Evolutionary conservation across 2,329 filamentous ascomycete species (phyloP).

Genomic region (Pseudocercospora cruenta): DNA sequence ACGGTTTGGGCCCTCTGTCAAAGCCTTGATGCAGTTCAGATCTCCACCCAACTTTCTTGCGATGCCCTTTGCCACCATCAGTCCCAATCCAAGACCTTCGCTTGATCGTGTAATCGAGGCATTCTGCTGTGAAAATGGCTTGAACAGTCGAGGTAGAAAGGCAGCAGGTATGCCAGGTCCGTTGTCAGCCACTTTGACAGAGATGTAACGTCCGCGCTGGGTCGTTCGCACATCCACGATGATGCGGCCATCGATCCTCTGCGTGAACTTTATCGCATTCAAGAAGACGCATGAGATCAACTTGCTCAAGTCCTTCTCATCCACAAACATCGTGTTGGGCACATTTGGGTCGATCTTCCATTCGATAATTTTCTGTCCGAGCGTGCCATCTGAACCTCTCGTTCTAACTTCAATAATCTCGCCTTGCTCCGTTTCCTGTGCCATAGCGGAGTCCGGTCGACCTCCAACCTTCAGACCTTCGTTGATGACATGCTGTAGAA

Average conservation of each 20-base stretch:
- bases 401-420: constrained; percentile 55
- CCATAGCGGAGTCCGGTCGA: constrained; percentile 56
- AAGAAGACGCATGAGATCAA: constrained; percentile 65
- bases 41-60: constrained; percentile 71
- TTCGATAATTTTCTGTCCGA: constrained; percentile 52
- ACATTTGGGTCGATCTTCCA: constrained; percentile 56
- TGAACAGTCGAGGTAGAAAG: constrained; percentile 69
- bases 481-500: constrained; percentile 57
- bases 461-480: constrained; percentile 58
- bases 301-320: constrained; percentile 67
- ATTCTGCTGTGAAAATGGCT: constrained; percentile 71
- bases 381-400: constrained; percentile 48
- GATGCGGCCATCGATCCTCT: constrained; percentile 59
- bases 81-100: constrained; percentile 69
- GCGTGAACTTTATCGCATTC: constrained; percentile 73
- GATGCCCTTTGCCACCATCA: constrained; percentile 73
- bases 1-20: constrained; percentile 61
- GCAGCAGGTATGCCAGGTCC: constrained; percentile 69
- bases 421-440: constrained; percentile 50
- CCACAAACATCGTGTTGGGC: constrained; percentile 59
- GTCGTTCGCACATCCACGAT: constrained; percentile 59
- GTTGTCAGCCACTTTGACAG: constrained; percentile 67
- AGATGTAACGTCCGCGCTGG: constrained; percentile 53
- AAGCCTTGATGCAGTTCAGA: constrained; percentile 65
- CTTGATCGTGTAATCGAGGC: constrained; percentile 67